These are phyloP conservation scores for Bjerkandera adusta DNA, from an alignment of 1,284 basidiomycete genomes.

Conservation along the genomic window DNA sequence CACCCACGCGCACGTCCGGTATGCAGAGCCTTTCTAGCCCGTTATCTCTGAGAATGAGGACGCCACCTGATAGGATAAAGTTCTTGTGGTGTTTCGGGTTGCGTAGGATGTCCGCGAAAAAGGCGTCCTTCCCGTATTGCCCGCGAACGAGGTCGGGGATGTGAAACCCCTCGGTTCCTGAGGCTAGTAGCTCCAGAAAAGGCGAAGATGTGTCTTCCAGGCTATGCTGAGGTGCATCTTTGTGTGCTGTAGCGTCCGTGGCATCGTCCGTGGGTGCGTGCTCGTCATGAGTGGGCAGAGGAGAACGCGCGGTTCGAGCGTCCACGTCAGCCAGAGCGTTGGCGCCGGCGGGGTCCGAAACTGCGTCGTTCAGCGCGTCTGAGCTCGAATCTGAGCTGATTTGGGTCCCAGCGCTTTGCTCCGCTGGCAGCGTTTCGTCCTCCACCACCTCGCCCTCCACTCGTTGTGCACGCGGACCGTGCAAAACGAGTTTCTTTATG, in stretches of 20 bases:
- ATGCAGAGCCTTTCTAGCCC: constrained; percentile 22
- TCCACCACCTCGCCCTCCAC: constrained; percentile 6
- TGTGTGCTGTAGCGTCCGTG: not conserved
- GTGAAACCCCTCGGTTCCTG: not conserved
- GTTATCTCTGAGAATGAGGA: constrained; percentile 18
- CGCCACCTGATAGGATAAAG: constrained; percentile 20
- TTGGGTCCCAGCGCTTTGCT: no score
- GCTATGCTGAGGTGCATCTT: not conserved
- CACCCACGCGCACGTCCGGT: constrained; percentile 22
- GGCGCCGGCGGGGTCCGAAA: no score
- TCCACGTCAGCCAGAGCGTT: not conserved
- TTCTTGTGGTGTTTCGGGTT: constrained; percentile 18
- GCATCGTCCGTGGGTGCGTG: no score
- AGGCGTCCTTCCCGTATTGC: constrained; percentile 14
- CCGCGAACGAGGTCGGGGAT: constrained; percentile 4
- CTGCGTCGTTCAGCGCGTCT: not conserved
- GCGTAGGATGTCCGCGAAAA: constrained; percentile 15
- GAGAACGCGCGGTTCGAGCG: not conserved
- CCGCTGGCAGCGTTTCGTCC: no score
- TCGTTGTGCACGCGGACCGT: constrained; percentile 8
- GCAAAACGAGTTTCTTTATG: constrained; percentile 9
- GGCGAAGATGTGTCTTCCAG: not conserved
- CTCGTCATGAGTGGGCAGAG: no score
- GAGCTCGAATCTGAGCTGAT: not conserved
- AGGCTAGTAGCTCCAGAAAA: not conserved